Base-by-base conservation (phyloP, 345 rosid species). In the Heritiera fomes region DNA sequence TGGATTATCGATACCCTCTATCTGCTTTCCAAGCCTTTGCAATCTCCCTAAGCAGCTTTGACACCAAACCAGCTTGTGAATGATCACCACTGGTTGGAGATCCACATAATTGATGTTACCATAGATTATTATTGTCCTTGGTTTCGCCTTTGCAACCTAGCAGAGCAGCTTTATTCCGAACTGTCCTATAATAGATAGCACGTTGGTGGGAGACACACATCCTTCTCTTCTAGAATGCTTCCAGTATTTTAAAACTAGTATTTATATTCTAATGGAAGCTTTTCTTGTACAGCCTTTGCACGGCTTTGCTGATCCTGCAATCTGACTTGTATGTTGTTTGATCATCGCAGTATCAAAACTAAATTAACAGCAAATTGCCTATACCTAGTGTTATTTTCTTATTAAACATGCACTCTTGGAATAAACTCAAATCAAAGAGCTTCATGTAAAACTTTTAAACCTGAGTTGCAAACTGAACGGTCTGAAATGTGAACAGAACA, bases 11-110 rank as follows among this genome's bases (percentile, higher is more conserved):
- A 50, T 92, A 94, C 73, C 98, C 98, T 41, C 90, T 96, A 40
- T 94, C 99, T 73, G 97, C 97, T 75, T 91, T 94, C 78, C 99
- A 91, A 84, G 99, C 98, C 47, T 96, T 96, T 79, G 91, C 97
- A 47, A 89, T 96, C 79, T 89, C 98, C 87, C 81, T 95, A 64
- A 93, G 99, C 90, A 92, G 99, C 93, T 95, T 95, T 62, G 97
- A 91, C 86, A 89, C 97, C 53, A 92, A 94, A 87, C 98, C 91
- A 28, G 97, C 95, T 1, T 92, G 98, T 78, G 97, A 92, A 82
- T 93, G 93, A 87, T 73, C 46, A 65, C 60, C 23, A 34, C 14
- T 52, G 12, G 58, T 64, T 13, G 49, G 20, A 55, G 70, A 71
- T 75, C 12, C 59, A 47, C 78, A 17, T 56, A 58, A 20, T 32